phyloP scores from a whole-genome alignment of 2,329 filamentous ascomycete species.

The Trichophyton simii region DNA sequence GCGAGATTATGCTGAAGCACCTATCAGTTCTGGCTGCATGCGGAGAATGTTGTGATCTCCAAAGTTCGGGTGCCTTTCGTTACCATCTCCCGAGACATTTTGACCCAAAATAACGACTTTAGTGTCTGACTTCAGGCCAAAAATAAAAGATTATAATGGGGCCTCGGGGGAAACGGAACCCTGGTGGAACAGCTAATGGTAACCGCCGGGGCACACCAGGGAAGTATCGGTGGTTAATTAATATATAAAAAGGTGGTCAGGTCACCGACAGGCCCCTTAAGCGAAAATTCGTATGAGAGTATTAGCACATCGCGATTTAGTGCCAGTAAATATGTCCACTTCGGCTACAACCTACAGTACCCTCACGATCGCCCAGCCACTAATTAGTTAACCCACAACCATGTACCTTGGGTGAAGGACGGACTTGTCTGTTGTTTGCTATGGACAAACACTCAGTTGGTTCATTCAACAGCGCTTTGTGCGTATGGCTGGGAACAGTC shows the following conservation, averaged over 20 bases:
- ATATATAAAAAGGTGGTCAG: not conserved
- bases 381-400: not conserved
- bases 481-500: no score
- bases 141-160: not conserved
- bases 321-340: not conserved
- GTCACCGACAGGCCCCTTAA: not conserved
- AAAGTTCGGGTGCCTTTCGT: no score
- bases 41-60: not conserved
- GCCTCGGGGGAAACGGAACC: not conserved
- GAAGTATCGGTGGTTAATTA: not conserved
- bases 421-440: not conserved
- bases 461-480: no score
- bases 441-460: no score
- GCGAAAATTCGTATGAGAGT: not conserved
- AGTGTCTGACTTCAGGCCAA: not conserved
- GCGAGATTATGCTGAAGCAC: not conserved
- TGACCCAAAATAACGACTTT: no score
- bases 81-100: no score
- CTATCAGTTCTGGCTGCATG: not conserved
- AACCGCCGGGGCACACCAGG: not conserved
- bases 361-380: not conserved
- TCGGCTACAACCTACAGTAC: not conserved
- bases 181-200: not conserved
- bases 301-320: not conserved
- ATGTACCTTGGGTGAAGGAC: not conserved